These are phyloP conservation scores for Aureobasidium subglaciale DNA, from an alignment of 2,329 filamentous ascomycete genomes.

Conservation along the genomic window DNA sequence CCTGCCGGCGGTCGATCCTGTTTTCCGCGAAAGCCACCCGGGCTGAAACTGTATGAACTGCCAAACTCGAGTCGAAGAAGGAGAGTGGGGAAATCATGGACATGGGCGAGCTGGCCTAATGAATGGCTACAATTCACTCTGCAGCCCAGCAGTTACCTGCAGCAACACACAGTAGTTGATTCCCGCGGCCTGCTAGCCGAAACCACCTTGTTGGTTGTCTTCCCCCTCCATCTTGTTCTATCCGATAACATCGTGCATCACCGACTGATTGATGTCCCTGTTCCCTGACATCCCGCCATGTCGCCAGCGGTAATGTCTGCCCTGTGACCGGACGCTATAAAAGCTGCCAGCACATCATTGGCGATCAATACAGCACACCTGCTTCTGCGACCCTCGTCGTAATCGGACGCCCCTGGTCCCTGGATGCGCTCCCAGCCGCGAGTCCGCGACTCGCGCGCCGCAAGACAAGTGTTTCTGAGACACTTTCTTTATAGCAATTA, in stretches of 20 bases:
- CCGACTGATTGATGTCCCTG: not conserved
- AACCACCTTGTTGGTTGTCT: not conserved
- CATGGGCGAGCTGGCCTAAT: not conserved
- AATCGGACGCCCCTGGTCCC: not conserved
- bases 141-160: not conserved
- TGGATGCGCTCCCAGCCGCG: not conserved
- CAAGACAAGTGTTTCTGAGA: slow-evolving; percentile 4
- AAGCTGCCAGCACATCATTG: slow-evolving; percentile 11
- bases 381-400: not conserved
- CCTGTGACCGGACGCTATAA: not conserved
- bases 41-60: slow-evolving; percentile 2
- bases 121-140: not conserved
- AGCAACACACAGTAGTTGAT: not conserved
- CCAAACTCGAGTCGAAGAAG: not conserved
- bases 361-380: not conserved
- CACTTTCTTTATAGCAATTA: slow-evolving; percentile 5
- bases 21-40: slow-evolving; percentile 12
- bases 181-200: not conserved
- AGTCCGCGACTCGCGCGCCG: slow-evolving; percentile 5
- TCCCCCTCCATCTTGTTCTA: not conserved
- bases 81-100: not conserved
- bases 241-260: slow-evolving; percentile 3
- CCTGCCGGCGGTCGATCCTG: slow-evolving; percentile 6
- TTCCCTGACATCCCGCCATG: not conserved
- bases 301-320: not conserved